Evolutionary conservation across 768 basidiomycete species (phyloP).

Genomic region (Sistotremastrum suecicum): DNA sequence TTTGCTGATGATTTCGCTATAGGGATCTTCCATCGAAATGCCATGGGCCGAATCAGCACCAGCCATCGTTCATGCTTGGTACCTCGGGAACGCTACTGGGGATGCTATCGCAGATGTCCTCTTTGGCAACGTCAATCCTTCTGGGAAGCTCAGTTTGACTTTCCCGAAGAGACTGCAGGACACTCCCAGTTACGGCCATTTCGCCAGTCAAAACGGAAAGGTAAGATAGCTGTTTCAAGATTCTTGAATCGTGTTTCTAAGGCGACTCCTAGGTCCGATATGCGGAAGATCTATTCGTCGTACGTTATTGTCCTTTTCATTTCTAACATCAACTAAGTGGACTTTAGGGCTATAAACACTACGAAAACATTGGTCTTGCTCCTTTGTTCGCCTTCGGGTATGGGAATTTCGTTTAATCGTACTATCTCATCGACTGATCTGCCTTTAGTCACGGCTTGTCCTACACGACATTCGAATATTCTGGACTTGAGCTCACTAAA

Average conservation of each 20-base stretch:
- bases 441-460: slow-evolving; percentile 44
- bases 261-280: slow-evolving; percentile 26
- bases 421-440: neutral
- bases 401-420: slow-evolving; percentile 14
- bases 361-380: slow-evolving; percentile 43
- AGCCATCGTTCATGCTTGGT: slow-evolving; percentile 20
- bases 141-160: slow-evolving; percentile 17
- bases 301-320: slow-evolving; percentile 15
- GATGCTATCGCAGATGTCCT: slow-evolving; percentile 22
- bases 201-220: slow-evolving; percentile 55
- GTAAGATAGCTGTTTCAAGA: slow-evolving; percentile 10
- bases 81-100: slow-evolving; percentile 20
- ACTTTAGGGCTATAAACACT: slow-evolving; percentile 57
- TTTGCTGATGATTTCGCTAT: no score
- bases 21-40: slow-evolving; percentile 37
- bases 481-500: slow-evolving; percentile 35
- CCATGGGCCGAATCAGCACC: slow-evolving; percentile 18
- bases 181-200: slow-evolving; percentile 27
- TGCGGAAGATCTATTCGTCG: slow-evolving; percentile 57
- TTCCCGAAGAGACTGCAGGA: slow-evolving; percentile 20
- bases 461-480: slow-evolving; percentile 53
- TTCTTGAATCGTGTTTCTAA: no score
- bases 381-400: slow-evolving; percentile 69
- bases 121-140: slow-evolving; percentile 20
- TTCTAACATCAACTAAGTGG: neutral